Base-by-base conservation (phyloP, 306 rosid species). In the Senna tora region DNA sequence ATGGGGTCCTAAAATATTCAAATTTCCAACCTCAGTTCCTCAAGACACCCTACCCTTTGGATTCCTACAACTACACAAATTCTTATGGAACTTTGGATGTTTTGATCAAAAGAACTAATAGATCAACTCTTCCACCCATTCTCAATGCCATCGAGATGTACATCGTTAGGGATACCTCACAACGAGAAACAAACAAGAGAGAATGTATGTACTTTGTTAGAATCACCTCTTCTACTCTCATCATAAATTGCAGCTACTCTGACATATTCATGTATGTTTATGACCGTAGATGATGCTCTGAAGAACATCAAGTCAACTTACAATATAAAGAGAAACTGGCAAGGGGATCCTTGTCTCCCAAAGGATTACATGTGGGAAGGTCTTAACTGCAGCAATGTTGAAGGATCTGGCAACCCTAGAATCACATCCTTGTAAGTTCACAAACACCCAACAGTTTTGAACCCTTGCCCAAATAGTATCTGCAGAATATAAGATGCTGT, bases 141-240 rank as follows among this genome's bases (percentile, higher is more conserved):
- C n/a, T 53, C 34, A 53, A 53, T 53, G 59, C 59, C 49, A 43
- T 43, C 9, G 49, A 43, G 49, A 43, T 43, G 12, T 43, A 43
- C 49, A 11, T 7, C 8, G 5, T 36, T 36, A 36, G 0, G 39
- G 5, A 36, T 43, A 11, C 2, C n/a, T 43, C 11, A n/a, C 49
- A 2, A 1, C 12, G 14, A 43, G 49, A 43, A 43, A 43, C 15
- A 43, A 4, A 43, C 49, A 0, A 1, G 2, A 43, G 1, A 43
- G 49, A 0, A 43, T 43, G 49, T 43, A 43, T 11, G 49, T 43
- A n/a, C 46, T 41, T 41, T 7, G 30, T 11, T 43, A 43, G n/a
- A 43, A 4, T 12, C 2, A 43, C 39, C 5, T 36, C 39, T n/a
- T n/a, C n/a, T n/a, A n/a, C n/a, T n/a, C n/a, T n/a, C n/a, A n/a